phyloP scores from a whole-genome alignment of 1,284 basidiomycete species.

The Kalmanozyma brasiliensis region DNA sequence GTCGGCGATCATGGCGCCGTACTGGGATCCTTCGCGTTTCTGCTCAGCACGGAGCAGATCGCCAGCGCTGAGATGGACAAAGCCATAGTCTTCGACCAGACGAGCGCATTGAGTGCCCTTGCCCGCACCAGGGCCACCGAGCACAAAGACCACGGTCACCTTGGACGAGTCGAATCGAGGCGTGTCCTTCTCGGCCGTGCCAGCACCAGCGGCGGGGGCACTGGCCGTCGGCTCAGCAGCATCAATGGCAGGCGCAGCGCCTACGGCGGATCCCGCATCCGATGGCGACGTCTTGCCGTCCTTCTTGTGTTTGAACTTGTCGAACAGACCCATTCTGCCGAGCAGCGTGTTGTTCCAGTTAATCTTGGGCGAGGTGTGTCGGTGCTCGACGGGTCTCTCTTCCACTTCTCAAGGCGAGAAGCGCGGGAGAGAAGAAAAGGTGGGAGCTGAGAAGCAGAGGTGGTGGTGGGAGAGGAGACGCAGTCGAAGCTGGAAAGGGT shows the following conservation, averaged over 20 bases:
- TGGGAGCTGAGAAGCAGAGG: too few relatives aligned
- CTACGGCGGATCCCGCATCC: not conserved
- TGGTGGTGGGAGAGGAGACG: not conserved
- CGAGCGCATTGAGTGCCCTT: slow-evolving; percentile 95
- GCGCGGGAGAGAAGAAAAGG: slow-evolving; percentile 13
- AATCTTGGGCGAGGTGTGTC: slow-evolving; percentile 43
- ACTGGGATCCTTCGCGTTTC: slow-evolving; percentile 83
- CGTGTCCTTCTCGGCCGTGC: slow-evolving; percentile 18
- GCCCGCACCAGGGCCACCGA: slow-evolving; percentile 96
- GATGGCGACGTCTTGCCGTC: slow-evolving; percentile 11
- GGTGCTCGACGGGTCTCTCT: slow-evolving; percentile 19
- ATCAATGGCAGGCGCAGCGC: slow-evolving; percentile 8
- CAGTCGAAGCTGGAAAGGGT: not conserved
- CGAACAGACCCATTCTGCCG: slow-evolving; percentile 52
- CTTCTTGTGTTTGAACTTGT: slow-evolving; percentile 48
- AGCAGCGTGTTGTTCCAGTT: slow-evolving; percentile 47
- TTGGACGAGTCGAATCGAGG: slow-evolving; percentile 77
- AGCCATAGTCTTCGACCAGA: slow-evolving; percentile 88
- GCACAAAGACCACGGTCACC: slow-evolving; percentile 91
- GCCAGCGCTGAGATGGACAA: slow-evolving; percentile 95
- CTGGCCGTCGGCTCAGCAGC: slow-evolving; percentile 1
- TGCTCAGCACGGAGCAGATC: slow-evolving; percentile 96
- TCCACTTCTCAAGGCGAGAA: slow-evolving; percentile 8
- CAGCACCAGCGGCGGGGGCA: not conserved
- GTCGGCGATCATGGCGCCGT: slow-evolving; percentile 85